Percentiles rank a stretch among this genome's conserved stretches.
Evolutionary conservation across 768 basidiomycete genomes (phyloP).

Genomic region (Rhodotorula diobovata): DNA sequence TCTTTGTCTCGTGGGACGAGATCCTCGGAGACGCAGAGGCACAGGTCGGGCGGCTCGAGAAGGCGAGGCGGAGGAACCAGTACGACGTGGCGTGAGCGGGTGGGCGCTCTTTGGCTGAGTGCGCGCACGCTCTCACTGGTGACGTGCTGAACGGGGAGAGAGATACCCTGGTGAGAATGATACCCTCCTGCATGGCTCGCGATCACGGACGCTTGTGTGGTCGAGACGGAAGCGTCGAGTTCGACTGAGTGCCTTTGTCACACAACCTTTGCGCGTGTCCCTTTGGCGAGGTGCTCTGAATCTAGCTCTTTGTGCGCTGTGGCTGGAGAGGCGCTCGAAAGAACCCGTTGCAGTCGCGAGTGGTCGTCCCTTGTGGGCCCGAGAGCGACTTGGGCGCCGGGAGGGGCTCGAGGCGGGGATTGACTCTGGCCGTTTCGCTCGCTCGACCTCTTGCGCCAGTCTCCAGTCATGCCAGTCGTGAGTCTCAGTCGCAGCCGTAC

Average conservation of each 20-base stretch:
- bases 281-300: no score
- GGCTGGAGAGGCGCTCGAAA: no score
- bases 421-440: background rate
- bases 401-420: background rate
- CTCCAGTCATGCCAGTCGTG: background rate
- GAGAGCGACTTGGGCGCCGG: no score
- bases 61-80: background rate
- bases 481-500: background rate
- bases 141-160: background rate
- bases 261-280: no score
- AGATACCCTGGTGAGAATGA: background rate
- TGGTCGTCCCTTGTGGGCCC: no score
- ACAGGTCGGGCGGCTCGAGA: constrained; percentile 27
- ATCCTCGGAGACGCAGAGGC: constrained; percentile 31
- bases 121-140: no score
- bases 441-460: background rate
- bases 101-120: background rate
- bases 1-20: constrained; percentile 41
- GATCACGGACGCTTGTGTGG: no score
- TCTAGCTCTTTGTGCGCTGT: no score
- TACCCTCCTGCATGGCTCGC: background rate
- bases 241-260: no score
- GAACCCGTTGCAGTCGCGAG: no score
- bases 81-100: background rate
- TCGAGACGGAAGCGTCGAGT: no score